These are phyloP conservation scores for Ganoderma leucocontextum DNA, from an alignment of 1,284 basidiomycete species.

Conservation along the genomic window DNA sequence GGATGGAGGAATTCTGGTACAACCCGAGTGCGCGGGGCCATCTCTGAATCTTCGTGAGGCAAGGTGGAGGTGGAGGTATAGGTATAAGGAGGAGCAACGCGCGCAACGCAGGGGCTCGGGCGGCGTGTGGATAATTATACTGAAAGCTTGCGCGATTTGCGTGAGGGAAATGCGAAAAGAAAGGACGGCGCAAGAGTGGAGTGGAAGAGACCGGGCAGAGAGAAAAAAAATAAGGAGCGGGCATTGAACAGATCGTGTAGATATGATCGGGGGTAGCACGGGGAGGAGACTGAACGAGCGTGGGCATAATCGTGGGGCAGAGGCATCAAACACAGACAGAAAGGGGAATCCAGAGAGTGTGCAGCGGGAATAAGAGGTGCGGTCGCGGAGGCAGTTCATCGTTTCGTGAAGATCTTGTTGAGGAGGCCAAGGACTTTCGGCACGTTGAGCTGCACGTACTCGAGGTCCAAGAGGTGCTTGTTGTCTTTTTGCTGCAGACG, in stretches of 20 bases:
- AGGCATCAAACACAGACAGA: slow-evolving; percentile 16
- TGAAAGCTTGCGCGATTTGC: not conserved
- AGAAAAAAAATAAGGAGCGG: slow-evolving; percentile 11
- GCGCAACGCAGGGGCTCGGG: slow-evolving; percentile 18
- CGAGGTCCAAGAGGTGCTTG: slow-evolving; percentile 93
- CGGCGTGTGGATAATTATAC: slow-evolving; percentile 19
- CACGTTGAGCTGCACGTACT: slow-evolving; percentile 98
- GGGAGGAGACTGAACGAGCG: slow-evolving; percentile 24
- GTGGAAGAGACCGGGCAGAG: slow-evolving; percentile 5
- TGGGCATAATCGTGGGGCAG: slow-evolving; percentile 25
- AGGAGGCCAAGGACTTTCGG: slow-evolving; percentile 91
- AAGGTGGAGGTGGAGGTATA: slow-evolving; percentile 28
- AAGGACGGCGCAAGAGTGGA: not conserved
- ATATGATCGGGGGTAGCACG: slow-evolving; percentile 28
- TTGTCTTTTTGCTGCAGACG: slow-evolving; percentile 93
- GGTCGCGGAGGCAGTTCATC: slow-evolving; percentile 52
- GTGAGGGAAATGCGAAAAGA: slow-evolving; percentile 1
- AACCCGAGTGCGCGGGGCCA: slow-evolving; percentile 27
- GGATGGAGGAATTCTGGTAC: slow-evolving; percentile 20
- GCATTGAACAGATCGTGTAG: slow-evolving; percentile 26
- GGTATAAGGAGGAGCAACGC: slow-evolving; percentile 17
- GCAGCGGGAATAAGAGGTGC: not conserved
- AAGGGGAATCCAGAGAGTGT: slow-evolving; percentile 4
- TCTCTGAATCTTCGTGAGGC: slow-evolving; percentile 13
- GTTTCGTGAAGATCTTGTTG: slow-evolving; percentile 91